phyloP scores from a whole-genome alignment of 164 flowering plant genomes.

The Vitis labrusca region DNA sequence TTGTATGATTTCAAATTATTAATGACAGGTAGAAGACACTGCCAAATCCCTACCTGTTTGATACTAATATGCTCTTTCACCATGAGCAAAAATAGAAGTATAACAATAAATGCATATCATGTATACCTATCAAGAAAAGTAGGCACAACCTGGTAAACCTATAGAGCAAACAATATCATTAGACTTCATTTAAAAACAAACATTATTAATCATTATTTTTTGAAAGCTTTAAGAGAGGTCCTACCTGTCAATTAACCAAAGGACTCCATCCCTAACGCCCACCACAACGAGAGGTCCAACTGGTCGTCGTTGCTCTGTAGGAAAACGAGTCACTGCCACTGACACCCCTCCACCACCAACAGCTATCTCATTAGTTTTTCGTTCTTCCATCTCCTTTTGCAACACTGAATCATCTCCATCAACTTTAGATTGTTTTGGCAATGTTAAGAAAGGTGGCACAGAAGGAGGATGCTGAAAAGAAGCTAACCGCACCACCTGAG shows the following conservation, averaged over 20 bases:
- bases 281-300: conserved; percentile 91
- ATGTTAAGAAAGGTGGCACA: conserved; percentile 81
- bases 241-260: conserved; percentile 97
- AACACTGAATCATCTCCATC: conserved; percentile 66
- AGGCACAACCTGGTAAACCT: too few relatives aligned
- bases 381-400: conserved; percentile 68
- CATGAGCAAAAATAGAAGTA: too few relatives aligned
- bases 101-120: too few relatives aligned
- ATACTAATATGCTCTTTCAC: too few relatives aligned
- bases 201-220: too few relatives aligned
- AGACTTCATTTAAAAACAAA: too few relatives aligned
- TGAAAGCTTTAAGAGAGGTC: not conserved
- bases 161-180: too few relatives aligned
- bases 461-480: conserved; percentile 98
- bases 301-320: conserved; percentile 96
- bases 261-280: conserved; percentile 96
- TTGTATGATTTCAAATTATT: too few relatives aligned
- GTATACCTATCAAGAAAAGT: too few relatives aligned
- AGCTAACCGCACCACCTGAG: conserved; percentile 92
- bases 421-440: conserved; percentile 79
- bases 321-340: conserved; percentile 96
- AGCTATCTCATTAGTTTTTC: conserved; percentile 81
- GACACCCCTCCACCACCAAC: conserved; percentile 99
- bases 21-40: too few relatives aligned
- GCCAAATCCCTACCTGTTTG: too few relatives aligned